A percentile compares a stretch with the other conserved stretches of the same genome.
phyloP scores from a whole-genome alignment of 108 stramenopile species.

The Cylindrotheca closterium region DNA sequence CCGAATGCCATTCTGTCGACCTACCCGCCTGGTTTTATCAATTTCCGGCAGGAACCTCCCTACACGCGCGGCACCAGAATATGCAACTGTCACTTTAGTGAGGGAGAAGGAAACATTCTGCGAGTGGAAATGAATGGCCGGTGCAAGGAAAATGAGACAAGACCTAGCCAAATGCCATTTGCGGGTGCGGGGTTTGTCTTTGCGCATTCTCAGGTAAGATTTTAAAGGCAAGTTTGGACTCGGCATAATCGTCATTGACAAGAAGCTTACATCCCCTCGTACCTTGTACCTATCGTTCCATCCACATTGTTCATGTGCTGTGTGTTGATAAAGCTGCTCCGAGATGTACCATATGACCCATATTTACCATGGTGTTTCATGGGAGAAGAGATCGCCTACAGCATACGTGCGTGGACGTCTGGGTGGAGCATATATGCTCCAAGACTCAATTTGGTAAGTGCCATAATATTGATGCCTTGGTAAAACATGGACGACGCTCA shows the following conservation, averaged over 20 bases:
- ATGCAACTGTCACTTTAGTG: constrained; percentile 68
- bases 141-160: constrained; percentile 48
- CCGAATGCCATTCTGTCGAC: constrained; percentile 67
- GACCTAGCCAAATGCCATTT: constrained; percentile 55
- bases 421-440: constrained; percentile 81
- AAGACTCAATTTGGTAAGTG: background rate
- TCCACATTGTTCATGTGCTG: too few relatives aligned
- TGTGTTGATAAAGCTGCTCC: too few relatives aligned
- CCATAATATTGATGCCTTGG: too few relatives aligned
- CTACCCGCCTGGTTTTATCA: constrained; percentile 75
- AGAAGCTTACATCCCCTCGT: too few relatives aligned
- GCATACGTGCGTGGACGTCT: constrained; percentile 71
- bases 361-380: constrained; percentile 93
- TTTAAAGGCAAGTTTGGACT: too few relatives aligned
- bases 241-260: too few relatives aligned
- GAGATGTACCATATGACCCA: constrained; percentile 89
- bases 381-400: constrained; percentile 92
- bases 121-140: constrained; percentile 75
- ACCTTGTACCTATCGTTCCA: too few relatives aligned
- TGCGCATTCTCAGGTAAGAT: constrained; percentile 57
- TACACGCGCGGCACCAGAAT: constrained; percentile 16
- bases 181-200: constrained; percentile 95
- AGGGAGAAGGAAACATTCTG: constrained; percentile 56
- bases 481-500: too few relatives aligned
- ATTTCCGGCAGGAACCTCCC: constrained; percentile 1